These are phyloP conservation scores for Ustilago loliicola DNA, from an alignment of 1,284 basidiomycete species.

Conservation along the genomic window DNA sequence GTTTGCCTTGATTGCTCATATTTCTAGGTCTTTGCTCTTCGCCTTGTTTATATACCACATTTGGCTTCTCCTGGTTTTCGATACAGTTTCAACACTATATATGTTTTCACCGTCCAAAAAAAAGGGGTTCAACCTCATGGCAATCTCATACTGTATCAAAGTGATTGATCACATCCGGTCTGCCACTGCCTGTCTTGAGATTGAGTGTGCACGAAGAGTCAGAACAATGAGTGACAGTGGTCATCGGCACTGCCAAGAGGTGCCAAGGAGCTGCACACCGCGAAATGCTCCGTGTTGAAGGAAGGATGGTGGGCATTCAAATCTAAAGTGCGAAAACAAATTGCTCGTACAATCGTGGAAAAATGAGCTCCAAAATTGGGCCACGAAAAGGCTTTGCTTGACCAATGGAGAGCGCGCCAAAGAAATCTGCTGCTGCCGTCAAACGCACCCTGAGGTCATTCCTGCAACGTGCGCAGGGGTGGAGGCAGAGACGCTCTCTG, in stretches of 20 bases:
- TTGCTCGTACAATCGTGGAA: not conserved
- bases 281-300: not conserved
- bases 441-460: constrained; percentile 39
- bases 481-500: constrained; percentile 18
- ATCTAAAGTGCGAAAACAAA: not conserved
- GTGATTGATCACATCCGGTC: not conserved
- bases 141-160: constrained; percentile 5
- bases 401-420: not conserved
- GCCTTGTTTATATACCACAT: constrained; percentile 24
- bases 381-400: not conserved
- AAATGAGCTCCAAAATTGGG: not conserved
- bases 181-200: not conserved
- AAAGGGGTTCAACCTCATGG: not conserved
- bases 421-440: not conserved
- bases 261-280: not conserved
- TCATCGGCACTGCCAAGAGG: not conserved
- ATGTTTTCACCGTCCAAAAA: not conserved
- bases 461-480: constrained; percentile 24
- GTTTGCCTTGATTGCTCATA: not conserved
- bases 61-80: not conserved
- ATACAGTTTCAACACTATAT: constrained; percentile 6
- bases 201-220: not conserved
- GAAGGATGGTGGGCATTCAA: not conserved
- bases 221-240: not conserved
- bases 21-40: constrained; percentile 2